Percentiles rank a stretch among this genome's conserved stretches.
These are phyloP conservation scores for Hericium rajendrae DNA, from an alignment of 768 basidiomycete genomes.

Conservation along the genomic window DNA sequence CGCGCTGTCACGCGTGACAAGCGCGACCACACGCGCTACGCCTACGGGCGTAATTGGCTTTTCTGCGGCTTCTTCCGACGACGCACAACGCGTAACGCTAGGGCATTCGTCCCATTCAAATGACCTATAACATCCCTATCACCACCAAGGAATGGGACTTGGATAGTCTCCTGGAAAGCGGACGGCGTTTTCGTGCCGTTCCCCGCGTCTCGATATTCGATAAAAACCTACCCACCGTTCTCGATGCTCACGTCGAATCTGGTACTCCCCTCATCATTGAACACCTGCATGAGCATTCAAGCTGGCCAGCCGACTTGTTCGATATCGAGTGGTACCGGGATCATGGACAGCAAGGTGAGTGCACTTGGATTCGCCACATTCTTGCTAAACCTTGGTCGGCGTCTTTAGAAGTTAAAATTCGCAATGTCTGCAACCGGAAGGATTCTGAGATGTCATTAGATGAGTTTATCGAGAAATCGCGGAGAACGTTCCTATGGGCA, in stretches of 20 bases:
- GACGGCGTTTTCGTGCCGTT: slow-evolving; percentile 34
- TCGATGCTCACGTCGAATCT: slow-evolving; percentile 29
- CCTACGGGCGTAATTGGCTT: neutral
- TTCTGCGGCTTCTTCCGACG: no score
- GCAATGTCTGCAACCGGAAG: slow-evolving; percentile 50
- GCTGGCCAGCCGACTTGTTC: slow-evolving; percentile 51
- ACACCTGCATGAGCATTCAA: slow-evolving; percentile 41
- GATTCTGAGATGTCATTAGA: slow-evolving; percentile 43
- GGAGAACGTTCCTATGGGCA: neutral
- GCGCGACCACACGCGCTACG: neutral
- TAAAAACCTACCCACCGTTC: slow-evolving; percentile 11
- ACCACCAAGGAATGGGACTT: slow-evolving; percentile 38
- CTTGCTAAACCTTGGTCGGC: neutral
- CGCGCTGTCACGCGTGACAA: neutral
- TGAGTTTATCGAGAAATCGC: slow-evolving; percentile 37
- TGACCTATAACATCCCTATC: slow-evolving; percentile 1
- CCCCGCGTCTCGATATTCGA: slow-evolving; percentile 27
- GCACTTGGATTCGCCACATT: neutral
- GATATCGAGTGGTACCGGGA: slow-evolving; percentile 42
- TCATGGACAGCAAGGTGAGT: slow-evolving; percentile 18
- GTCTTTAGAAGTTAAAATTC: slow-evolving; percentile 43
- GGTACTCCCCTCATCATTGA: slow-evolving; percentile 60
- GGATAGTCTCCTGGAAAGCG: slow-evolving; percentile 26
- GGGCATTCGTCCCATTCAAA: neutral
- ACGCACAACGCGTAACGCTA: neutral